Conservation (phyloP, 768 basidiomycete species). For the Sarcodon aspratus region DNA sequence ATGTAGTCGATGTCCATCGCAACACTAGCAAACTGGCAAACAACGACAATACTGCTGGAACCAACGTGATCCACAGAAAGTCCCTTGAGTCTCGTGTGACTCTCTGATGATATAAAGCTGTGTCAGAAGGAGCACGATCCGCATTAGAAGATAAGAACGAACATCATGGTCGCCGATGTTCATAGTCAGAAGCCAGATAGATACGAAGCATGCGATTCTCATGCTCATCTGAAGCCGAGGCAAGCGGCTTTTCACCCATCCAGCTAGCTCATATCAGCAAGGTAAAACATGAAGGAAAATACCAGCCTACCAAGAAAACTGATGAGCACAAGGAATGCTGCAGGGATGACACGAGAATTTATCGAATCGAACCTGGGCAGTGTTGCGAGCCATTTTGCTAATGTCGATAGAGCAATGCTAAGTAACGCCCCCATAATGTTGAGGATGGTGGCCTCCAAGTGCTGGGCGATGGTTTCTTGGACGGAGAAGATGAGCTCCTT, state of each 20-base stretch:
- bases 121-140: not conserved
- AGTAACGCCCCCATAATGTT: conserved; percentile 29
- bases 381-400: conserved; percentile 23
- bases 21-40: conserved; percentile 25
- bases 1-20: conserved; percentile 30
- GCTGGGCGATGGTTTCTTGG: conserved; percentile 35
- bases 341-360: conserved; percentile 24
- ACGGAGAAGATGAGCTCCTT: conserved; percentile 38
- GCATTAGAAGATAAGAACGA: conserved; percentile 2
- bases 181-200: conserved; percentile 32
- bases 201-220: conserved; percentile 36
- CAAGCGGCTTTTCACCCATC: conserved; percentile 30
- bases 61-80: conserved; percentile 31
- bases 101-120: conserved; percentile 6
- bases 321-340: conserved; percentile 26
- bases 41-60: conserved; percentile 25
- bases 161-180: conserved; percentile 22
- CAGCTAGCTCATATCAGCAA: conserved; percentile 15
- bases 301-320: conserved; percentile 24
- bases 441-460: conserved; percentile 32
- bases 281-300: not conserved
- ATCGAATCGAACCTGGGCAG: conserved; percentile 13
- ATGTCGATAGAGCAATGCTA: conserved; percentile 25
- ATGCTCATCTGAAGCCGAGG: conserved; percentile 31
- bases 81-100: conserved; percentile 15